phyloP scores from a whole-genome alignment of 257 asterid genomes.

The Solanum arcanum region DNA sequence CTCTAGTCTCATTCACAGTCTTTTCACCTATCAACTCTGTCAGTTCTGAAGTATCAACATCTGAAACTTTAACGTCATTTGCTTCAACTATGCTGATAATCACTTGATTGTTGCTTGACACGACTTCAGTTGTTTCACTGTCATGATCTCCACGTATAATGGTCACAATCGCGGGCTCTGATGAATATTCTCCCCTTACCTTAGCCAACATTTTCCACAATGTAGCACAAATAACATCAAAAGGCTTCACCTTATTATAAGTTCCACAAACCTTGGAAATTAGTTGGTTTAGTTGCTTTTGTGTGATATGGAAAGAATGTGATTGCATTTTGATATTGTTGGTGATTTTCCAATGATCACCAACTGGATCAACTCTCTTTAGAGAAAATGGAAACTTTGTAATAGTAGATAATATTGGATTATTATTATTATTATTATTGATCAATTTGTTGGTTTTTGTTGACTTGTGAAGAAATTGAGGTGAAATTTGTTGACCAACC shows the following conservation, averaged over 20 bases:
- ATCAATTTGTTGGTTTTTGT: not conserved
- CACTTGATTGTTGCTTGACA: slow-evolving; percentile 15
- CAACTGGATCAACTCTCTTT: slow-evolving; percentile 36
- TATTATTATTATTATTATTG: not conserved
- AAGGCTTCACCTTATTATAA: slow-evolving; percentile 8
- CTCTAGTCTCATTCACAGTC: slow-evolving; percentile 25
- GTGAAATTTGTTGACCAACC: slow-evolving; percentile 6
- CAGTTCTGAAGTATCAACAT: slow-evolving; percentile 18
- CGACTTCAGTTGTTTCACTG: not conserved
- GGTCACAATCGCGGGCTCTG: slow-evolving; percentile 24
- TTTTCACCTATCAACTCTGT: slow-evolving; percentile 19
- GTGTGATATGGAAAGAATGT: slow-evolving; percentile 30
- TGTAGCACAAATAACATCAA: slow-evolving; percentile 43
- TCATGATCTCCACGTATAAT: slow-evolving; percentile 9
- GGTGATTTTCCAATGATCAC: slow-evolving; percentile 40
- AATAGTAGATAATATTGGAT: not conserved
- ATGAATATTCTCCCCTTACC: slow-evolving; percentile 8
- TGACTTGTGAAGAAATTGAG: not conserved
- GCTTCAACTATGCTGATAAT: slow-evolving; percentile 39
- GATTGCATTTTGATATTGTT: slow-evolving; percentile 28
- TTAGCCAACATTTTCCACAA: slow-evolving; percentile 62
- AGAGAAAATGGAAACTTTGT: slow-evolving; percentile 19
- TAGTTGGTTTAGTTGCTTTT: slow-evolving; percentile 8
- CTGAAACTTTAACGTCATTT: not conserved
- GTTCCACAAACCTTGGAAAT: not conserved